phyloP scores from a whole-genome alignment of 768 basidiomycete species.

The Suillus plorans region DNA sequence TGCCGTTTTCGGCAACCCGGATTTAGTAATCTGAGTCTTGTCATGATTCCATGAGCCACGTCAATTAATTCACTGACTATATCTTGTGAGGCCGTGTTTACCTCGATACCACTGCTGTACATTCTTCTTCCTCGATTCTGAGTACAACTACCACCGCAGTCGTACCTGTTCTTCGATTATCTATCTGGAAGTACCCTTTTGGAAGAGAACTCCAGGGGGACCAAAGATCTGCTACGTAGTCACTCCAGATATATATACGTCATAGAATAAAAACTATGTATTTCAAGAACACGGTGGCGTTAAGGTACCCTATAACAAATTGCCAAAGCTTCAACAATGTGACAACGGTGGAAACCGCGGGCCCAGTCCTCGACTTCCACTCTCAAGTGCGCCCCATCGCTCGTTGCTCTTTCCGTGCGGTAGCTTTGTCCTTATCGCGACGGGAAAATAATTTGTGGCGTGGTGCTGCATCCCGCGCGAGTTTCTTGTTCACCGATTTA shows the following conservation, averaged over 20 bases:
- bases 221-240: background rate
- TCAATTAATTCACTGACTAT: background rate
- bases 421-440: constrained; percentile 73
- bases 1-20: constrained; percentile 15
- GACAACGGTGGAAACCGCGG: constrained; percentile 4
- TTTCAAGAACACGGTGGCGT: background rate
- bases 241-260: background rate
- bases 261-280: background rate
- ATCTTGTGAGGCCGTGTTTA: background rate
- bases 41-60: constrained; percentile 6
- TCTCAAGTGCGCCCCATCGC: constrained; percentile 29
- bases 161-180: background rate
- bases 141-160: background rate
- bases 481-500: constrained; percentile 83
- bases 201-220: background rate
- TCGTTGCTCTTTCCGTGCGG: constrained; percentile 47
- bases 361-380: background rate
- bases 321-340: constrained; percentile 1
- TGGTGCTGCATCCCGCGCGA: constrained; percentile 51
- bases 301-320: constrained; percentile 3
- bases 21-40: background rate
- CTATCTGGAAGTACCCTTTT: constrained; percentile 1
- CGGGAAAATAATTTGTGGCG: constrained; percentile 83
- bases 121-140: background rate
- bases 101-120: background rate